A percentile compares a stretch with the other conserved stretches of the same genome.
Conservation (phyloP, 306 rosid species). For the Glycine soja region DNA sequence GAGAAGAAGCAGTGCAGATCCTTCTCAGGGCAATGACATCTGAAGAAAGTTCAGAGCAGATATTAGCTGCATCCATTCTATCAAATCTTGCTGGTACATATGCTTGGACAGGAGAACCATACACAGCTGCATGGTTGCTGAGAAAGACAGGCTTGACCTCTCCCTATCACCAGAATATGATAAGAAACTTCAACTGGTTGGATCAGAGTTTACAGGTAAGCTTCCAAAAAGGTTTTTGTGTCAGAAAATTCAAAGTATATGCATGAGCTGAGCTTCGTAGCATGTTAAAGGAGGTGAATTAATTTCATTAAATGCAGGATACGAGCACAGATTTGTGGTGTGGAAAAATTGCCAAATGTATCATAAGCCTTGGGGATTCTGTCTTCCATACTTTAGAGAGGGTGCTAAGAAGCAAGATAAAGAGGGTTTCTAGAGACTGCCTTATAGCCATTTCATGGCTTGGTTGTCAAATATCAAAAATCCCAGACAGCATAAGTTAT, state of each 20-base stretch:
- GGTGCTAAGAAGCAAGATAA: slow-evolving; percentile 65
- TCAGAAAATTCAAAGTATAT: slow-evolving; percentile 31
- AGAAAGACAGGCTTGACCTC: slow-evolving; percentile 71
- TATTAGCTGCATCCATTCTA: slow-evolving; percentile 70
- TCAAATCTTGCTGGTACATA: slow-evolving; percentile 83
- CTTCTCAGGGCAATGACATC: slow-evolving; percentile 65
- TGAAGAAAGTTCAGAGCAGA: slow-evolving; percentile 64
- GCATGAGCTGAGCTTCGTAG: slow-evolving; percentile 7
- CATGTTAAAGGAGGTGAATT: slow-evolving; percentile 16
- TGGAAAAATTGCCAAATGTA: slow-evolving; percentile 62
- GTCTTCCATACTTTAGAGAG: slow-evolving; percentile 67
- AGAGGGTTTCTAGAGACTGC: slow-evolving; percentile 71
- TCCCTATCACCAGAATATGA: slow-evolving; percentile 65
- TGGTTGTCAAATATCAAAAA: slow-evolving; percentile 74
- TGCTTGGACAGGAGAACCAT: slow-evolving; percentile 82
- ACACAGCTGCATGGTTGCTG: slow-evolving; percentile 81
- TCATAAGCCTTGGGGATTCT: slow-evolving; percentile 62
- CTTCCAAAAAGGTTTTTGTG: slow-evolving; percentile 26
- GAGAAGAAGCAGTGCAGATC: slow-evolving; percentile 68
- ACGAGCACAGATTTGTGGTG: slow-evolving; percentile 74
- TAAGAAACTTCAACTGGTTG: slow-evolving; percentile 67
- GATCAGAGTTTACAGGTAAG: slow-evolving; percentile 73
- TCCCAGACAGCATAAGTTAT: slow-evolving; percentile 59
- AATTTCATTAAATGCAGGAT: slow-evolving; percentile 64
- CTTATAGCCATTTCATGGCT: slow-evolving; percentile 79